phyloP scores from a whole-genome alignment of 2,329 filamentous ascomycete species.

The Beauveria sp. region DNA sequence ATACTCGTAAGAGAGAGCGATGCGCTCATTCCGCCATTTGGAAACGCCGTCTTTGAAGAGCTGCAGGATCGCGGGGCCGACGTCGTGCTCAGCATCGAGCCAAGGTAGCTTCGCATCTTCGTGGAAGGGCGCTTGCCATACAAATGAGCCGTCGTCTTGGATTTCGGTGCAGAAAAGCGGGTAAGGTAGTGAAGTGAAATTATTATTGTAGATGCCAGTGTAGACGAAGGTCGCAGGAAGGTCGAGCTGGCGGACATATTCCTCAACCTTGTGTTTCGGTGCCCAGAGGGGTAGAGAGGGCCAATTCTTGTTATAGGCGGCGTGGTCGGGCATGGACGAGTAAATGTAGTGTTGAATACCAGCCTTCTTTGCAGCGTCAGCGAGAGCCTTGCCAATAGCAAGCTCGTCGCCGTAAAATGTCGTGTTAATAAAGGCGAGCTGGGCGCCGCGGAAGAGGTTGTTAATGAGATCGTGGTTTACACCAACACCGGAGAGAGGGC shows the following conservation, averaged over 20 bases:
- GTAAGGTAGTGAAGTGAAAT: slow-evolving; percentile 89
- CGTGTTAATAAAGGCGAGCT: slow-evolving; percentile 95
- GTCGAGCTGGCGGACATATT: slow-evolving; percentile 76
- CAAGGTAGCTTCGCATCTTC: slow-evolving; percentile 84
- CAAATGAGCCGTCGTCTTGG: slow-evolving; percentile 74
- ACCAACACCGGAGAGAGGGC: slow-evolving; percentile 52
- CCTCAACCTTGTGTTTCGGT: slow-evolving; percentile 85
- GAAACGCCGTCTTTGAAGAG: slow-evolving; percentile 88
- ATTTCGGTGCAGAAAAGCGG: slow-evolving; percentile 94
- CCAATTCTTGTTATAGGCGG: slow-evolving; percentile 68
- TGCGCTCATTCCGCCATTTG: slow-evolving; percentile 72
- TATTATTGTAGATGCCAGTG: slow-evolving; percentile 98
- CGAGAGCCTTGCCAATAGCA: slow-evolving; percentile 78
- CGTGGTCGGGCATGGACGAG: slow-evolving; percentile 94
- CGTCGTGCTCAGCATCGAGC: slow-evolving; percentile 93
- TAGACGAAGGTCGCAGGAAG: slow-evolving; percentile 90
- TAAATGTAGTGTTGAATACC: slow-evolving; percentile 90
- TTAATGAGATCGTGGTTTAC: slow-evolving; percentile 67
- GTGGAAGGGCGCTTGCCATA: slow-evolving; percentile 92
- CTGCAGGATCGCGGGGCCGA: slow-evolving; percentile 84
- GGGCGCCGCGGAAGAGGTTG: slow-evolving; percentile 73
- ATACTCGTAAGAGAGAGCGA: slow-evolving; percentile 86
- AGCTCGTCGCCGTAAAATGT: slow-evolving; percentile 95
- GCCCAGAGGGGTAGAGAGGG: slow-evolving; percentile 85
- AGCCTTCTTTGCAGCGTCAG: slow-evolving; percentile 78